Base-by-base conservation (phyloP, 805 yeast genomes). In the Hemisphaericaspora nanyangensis region DNA sequence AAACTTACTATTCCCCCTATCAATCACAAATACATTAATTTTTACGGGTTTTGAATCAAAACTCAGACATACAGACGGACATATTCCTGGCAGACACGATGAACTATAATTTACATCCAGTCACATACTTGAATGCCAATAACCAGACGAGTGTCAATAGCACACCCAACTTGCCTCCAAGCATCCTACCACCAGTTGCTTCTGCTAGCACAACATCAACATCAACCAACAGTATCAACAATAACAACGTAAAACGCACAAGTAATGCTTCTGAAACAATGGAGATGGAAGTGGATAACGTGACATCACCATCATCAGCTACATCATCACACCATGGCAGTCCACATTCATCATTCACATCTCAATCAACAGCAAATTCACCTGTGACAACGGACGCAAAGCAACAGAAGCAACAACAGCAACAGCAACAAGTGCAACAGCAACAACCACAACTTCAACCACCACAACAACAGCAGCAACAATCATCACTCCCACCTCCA, bases 101-200 rank as follows among this genome's bases (percentile, higher is more conserved):
- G 66, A 66, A 65, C 44, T 68, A 65, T 49, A 68, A 67, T 47
- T 51, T 68, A 35, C 74, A 68, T 46, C 74, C 74, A n/a, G 61
- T 68, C 22, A 56, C 72, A 20, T 68, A 68, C 43, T 58, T 68
- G 31, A 68, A 68, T 52, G 72, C 73, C 11, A 34, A 37, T 19
- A 34, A 38, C 11, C 36, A 27, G 17, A 30, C 20, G 7, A 30
- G 12, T 13, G 24, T 31, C 27, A 35, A 22, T 28, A 34, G 11
- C 10, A 17, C 31, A 3, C 24, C 31, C 17, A 13, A 24, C 24
- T 11, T 24, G 12, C 31, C 33, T 11, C 17, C 40, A 37, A 37
- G 26, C 4, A 16, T 26, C 1, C 13, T 30, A 7, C 15, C 45
- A 25, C 15, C 25, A 17, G 40, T 41, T 19, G 38, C 24, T 26